A percentile compares a stretch with the other conserved stretches of the same genome.
These are phyloP conservation scores for Cicer judaicum DNA, from an alignment of 306 rosid species.

Conservation along the genomic window DNA sequence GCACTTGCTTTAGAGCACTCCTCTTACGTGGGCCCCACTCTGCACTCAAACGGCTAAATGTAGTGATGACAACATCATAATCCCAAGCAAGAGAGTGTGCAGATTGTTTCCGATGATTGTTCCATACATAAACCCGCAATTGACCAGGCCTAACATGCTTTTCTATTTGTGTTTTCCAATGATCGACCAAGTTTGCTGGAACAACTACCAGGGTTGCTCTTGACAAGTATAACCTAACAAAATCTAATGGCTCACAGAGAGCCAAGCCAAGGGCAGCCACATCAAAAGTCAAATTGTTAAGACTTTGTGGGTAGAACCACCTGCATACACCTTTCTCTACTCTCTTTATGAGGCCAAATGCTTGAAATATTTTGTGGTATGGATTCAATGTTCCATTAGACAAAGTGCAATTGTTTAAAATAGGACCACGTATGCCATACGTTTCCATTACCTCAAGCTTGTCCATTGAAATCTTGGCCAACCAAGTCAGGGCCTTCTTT, in stretches of 20 bases:
- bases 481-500: conserved; percentile 82
- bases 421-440: conserved; percentile 76
- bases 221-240: conserved; percentile 78
- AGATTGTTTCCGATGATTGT: conserved; percentile 72
- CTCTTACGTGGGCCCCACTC: conserved; percentile 85
- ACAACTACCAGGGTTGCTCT: conserved; percentile 93
- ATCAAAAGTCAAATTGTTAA: conserved; percentile 81
- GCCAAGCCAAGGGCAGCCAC: conserved; percentile 84
- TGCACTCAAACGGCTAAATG: conserved; percentile 90
- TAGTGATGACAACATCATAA: conserved; percentile 89
- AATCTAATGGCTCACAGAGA: conserved; percentile 76
- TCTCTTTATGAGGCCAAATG: conserved; percentile 81
- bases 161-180: conserved; percentile 92
- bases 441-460: conserved; percentile 79
- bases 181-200: conserved; percentile 88
- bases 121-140: conserved; percentile 74
- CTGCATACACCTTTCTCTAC: conserved; percentile 67
- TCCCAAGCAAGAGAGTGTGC: conserved; percentile 97
- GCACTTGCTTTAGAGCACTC: conserved; percentile 83
- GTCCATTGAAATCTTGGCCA: conserved; percentile 66
- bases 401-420: conserved; percentile 47
- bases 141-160: conserved; percentile 84
- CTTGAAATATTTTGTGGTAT: conserved; percentile 70
- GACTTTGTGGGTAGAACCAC: conserved; percentile 85
- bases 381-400: conserved; percentile 54